These are phyloP conservation scores for Saccharum officinarum DNA, from an alignment of 176 grass and related monocot genomes.

Conservation along the genomic window DNA sequence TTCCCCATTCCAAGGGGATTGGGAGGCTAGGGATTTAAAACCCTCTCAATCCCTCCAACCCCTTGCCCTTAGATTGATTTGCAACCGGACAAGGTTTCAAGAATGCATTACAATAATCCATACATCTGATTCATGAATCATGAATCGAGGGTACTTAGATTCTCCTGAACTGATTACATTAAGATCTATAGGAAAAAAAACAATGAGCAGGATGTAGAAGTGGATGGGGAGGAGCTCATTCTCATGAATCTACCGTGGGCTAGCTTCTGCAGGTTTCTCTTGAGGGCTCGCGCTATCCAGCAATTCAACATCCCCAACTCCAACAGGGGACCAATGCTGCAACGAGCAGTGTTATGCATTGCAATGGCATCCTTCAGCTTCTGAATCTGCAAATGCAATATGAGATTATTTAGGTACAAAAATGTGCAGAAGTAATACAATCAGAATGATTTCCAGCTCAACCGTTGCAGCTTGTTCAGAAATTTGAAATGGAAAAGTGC, in stretches of 20 bases:
- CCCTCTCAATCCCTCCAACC: no score
- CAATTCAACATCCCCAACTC: constrained; percentile 51
- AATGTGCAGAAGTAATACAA: not conserved
- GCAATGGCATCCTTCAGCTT: constrained; percentile 90
- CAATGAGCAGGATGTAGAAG: constrained; percentile 9
- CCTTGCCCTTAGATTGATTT: no score
- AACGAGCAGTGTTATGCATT: constrained; percentile 71
- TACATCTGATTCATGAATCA: constrained; percentile 22
- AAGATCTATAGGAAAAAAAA: constrained; percentile 18
- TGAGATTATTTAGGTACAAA: not conserved
- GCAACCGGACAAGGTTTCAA: not conserved
- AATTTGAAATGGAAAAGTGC: not conserved
- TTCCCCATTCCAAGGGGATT: no score
- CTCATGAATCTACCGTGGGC: constrained; percentile 38
- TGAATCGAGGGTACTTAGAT: constrained; percentile 24
- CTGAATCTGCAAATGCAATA: constrained; percentile 53
- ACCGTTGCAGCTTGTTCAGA: constrained; percentile 8
- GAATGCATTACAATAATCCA: constrained; percentile 25
- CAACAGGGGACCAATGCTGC: constrained; percentile 75
- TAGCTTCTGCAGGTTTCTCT: constrained; percentile 72
- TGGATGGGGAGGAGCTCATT: not conserved
- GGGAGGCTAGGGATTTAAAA: no score
- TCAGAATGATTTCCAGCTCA: not conserved
- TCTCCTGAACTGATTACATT: constrained; percentile 36
- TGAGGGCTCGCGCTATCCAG: constrained; percentile 47